Conservation (phyloP, 176 grass and related monocot genomes). For the Aegilops longissima region DNA sequence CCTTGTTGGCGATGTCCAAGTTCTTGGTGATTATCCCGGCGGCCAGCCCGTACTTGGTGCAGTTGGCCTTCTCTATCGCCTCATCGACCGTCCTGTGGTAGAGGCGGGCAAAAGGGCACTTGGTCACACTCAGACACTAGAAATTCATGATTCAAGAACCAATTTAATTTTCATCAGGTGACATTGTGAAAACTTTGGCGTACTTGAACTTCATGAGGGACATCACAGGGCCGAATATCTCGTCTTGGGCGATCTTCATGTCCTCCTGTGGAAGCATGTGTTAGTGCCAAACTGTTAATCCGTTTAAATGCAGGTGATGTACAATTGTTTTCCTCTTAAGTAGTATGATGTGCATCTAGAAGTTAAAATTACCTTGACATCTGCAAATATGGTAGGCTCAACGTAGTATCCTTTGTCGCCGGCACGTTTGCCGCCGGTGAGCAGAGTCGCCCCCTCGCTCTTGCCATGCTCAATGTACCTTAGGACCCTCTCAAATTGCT, state of each 20-base stretch:
- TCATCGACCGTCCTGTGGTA: constrained; percentile 60
- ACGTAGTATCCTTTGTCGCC: constrained; percentile 84
- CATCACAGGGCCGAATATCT: constrained; percentile 95
- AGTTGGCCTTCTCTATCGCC: constrained; percentile 76
- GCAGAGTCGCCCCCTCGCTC: constrained; percentile 72
- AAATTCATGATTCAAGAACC: background rate
- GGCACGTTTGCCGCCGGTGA: constrained; percentile 60
- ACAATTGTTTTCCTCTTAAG: too few species aligned
- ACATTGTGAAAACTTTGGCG: background rate
- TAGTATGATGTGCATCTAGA: background rate
- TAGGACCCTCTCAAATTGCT: constrained; percentile 77
- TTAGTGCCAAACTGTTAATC: background rate
- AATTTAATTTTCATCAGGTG: background rate
- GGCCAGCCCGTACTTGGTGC: constrained; percentile 68
- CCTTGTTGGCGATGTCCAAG: constrained; percentile 62
- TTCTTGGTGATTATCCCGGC: constrained; percentile 73
- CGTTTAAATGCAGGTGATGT: background rate
- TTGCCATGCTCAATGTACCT: constrained; percentile 87
- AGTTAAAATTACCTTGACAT: constrained; percentile 58
- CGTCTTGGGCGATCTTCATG: constrained; percentile 79
- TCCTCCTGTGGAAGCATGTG: constrained; percentile 52
- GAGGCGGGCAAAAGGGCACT: background rate
- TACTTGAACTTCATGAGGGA: constrained; percentile 89
- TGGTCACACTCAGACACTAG: background rate
- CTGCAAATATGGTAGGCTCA: constrained; percentile 82